These are phyloP conservation scores for Irpex rosettiformis DNA, from an alignment of 1,284 basidiomycete species.

Conservation along the genomic window DNA sequence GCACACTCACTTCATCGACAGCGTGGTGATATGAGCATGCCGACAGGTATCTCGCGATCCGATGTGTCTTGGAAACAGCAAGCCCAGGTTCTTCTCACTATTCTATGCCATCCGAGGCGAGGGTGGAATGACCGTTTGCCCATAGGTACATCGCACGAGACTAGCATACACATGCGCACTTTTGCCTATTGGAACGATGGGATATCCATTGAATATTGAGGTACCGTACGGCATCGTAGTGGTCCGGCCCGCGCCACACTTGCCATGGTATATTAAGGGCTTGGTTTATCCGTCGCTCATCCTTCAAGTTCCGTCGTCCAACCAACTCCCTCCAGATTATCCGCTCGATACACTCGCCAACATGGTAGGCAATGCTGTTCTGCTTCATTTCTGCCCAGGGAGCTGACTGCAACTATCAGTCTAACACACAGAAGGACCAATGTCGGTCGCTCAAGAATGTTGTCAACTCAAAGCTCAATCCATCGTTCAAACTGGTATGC, in stretches of 20 bases:
- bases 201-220: background rate
- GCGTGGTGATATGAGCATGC: background rate
- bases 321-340: constrained; percentile 29
- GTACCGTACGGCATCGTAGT: constrained; percentile 1
- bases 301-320: constrained; percentile 21
- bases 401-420: constrained; percentile 16
- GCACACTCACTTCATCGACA: background rate
- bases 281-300: constrained; percentile 16
- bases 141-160: constrained; percentile 2
- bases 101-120: background rate
- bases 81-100: background rate
- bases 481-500: constrained; percentile 24
- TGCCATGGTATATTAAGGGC: constrained; percentile 8
- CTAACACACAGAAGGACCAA: constrained; percentile 24
- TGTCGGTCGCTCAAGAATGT: constrained; percentile 23
- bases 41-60: background rate
- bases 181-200: background rate
- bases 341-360: constrained; percentile 22
- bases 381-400: constrained; percentile 6
- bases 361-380: constrained; percentile 20
- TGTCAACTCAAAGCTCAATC: constrained; percentile 20
- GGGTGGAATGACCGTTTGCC: background rate
- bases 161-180: constrained; percentile 1
- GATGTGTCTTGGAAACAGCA: background rate
- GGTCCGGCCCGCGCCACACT: constrained; percentile 12